These are phyloP conservation scores for Dendryphion nanum DNA, from an alignment of 2,329 filamentous ascomycete genomes.

Conservation along the genomic window DNA sequence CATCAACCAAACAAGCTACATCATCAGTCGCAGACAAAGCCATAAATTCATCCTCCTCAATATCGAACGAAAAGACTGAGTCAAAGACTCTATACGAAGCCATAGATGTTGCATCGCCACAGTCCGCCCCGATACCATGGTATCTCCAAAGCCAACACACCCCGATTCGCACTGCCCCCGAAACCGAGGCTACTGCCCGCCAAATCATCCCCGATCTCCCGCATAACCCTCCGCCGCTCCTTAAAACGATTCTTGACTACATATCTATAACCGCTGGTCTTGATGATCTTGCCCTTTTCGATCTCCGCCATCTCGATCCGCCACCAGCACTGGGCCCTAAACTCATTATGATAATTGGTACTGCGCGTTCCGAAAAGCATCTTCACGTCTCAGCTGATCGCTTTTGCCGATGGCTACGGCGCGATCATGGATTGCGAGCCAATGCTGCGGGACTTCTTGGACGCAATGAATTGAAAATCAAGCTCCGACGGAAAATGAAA, in stretches of 20 bases:
- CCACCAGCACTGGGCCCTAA: conserved; percentile 84
- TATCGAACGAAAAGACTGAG: neutral
- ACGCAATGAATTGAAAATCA: conserved; percentile 86
- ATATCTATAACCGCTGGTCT: conserved; percentile 82
- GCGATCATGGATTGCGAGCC: conserved; percentile 68
- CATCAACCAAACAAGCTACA: too few relatives aligned
- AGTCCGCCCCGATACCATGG: conserved; percentile 62
- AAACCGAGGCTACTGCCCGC: conserved; percentile 34
- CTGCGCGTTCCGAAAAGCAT: conserved; percentile 88
- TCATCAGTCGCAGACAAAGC: too few relatives aligned
- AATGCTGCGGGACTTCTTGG: conserved; percentile 86
- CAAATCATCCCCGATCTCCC: conserved; percentile 66
- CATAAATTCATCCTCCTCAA: too few relatives aligned
- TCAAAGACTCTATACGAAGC: too few relatives aligned
- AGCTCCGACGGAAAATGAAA: conserved; percentile 75
- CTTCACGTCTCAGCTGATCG: conserved; percentile 87
- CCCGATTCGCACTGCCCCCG: conserved; percentile 22
- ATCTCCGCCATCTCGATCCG: conserved; percentile 80
- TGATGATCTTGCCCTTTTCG: conserved; percentile 75
- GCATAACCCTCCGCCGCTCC: conserved; percentile 65
- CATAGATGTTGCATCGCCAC: conserved; percentile 3
- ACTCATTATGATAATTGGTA: conserved; percentile 89
- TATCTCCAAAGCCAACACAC: conserved; percentile 72
- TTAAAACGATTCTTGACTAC: conserved; percentile 72
- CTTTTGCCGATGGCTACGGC: conserved; percentile 82